Evolutionary conservation across 2,329 filamentous ascomycete genomes (phyloP), one percentile per base, ranked within the genome.

Genomic region (Leptodontidium sp.): DNA sequence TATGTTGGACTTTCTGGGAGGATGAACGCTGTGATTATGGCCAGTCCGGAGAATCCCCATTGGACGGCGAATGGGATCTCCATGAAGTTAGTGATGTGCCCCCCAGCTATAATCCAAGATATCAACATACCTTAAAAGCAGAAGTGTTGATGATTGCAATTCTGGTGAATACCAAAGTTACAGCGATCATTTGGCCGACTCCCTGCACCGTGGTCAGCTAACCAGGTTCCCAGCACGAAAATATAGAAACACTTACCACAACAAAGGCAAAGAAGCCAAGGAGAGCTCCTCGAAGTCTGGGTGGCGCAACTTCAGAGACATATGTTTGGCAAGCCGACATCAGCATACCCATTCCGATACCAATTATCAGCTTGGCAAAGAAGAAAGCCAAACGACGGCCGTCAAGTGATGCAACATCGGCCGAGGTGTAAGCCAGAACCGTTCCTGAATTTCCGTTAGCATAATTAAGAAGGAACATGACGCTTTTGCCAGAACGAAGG

Each of bases 11-110:
- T 61, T 45, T 61, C 58, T 17, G 58, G 58, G 21, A 61, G 17
- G 6, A 61, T 29, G 8, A 61, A 29, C 1, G 35, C 58, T 11
- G 35, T 29, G 24, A 61, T 8, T 21, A 61, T 24, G 58, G 58
- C 24, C 14, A 61, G 58, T 49, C 58, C 58, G 11, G 58, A 43
- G 38, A 47, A 61, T 11, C n/a, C 58, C 58, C 58, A 61, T 32
- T 61, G 58, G 2, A 49, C 14, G 26, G 58, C 58, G 21, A 61
- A 61, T 15, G 58, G 58, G 7, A 49, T 26, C 58, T 47, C 21
- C 15, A 9, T 40, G 38, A 40, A 12, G 8, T 59, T 12, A 59
- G 55, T 9, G n/a, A 11, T 32, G 29, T 35, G 1, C 12, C 32
- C 35, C 3, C 12, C 21, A 11, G 6, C 7, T 24, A 35, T 7